Evolutionary conservation across 1,139 yeast species (phyloP), one percentile per base, ranked within the genome.

Genomic region (Candida albicans): DNA sequence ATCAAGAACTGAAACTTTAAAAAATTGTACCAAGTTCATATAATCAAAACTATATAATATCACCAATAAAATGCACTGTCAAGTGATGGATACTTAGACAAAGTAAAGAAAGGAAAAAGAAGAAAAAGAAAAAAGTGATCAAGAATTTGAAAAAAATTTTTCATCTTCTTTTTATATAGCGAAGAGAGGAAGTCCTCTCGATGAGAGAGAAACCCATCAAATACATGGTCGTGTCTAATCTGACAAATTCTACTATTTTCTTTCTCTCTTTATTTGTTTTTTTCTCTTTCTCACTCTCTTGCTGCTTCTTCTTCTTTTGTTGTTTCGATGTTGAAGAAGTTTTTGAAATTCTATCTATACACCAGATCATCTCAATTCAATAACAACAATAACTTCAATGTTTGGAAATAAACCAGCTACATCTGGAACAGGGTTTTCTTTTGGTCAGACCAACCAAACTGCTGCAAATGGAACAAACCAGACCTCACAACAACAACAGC

Each of bases 61-160:
- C 35, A 39, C 65, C 71, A 62, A 55, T 58, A 48, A 50, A 54
- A 59, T 68, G 78, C 74, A 73, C 79, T 73, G 79, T 73, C 79
- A 42, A 57, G 75, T 67, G 77, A 70, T 68, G 78, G 78, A 70
- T 57, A 70, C 75, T 69, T 70, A 77, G 78, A 73, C 77, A 72
- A 73, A 72, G 77, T 68, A 62, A 54, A 47, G 52, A 54, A 51
- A 58, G 52, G 47, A 52, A 48, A 50, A 49, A 47, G 45, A 32
- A 37, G 33, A 30, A 30, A 38, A 45, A 40, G 35, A 32, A 32
- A 33, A 33, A 33, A 40, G 30, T 28, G 24, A 5, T 22, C 10
- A 30, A 30, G 22, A 37, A 31, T n/a, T 13, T 25, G 11, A 13
- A n/a, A 37, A 39, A 44, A 43, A 41, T 24, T 24, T 40, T 42